Percentiles rank a stretch among this genome's conserved stretches.
These are phyloP conservation scores for Kwoniella sp. DNA, from an alignment of 768 basidiomycete genomes.

Conservation along the genomic window DNA sequence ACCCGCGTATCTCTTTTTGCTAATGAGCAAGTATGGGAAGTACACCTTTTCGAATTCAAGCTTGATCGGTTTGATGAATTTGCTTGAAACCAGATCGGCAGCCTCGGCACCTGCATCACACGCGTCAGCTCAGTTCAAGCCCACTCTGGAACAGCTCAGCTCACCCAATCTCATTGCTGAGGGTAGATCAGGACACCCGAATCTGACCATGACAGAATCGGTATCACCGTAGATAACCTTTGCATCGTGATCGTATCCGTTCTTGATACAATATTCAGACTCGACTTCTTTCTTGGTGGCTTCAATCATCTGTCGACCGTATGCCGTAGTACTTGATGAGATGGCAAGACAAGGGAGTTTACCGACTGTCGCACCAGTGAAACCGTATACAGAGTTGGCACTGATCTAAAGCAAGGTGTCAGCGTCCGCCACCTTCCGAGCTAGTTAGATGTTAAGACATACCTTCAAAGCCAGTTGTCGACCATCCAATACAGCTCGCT, in stretches of 20 bases:
- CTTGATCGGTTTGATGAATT: slow-evolving; percentile 95
- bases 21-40: slow-evolving; percentile 96
- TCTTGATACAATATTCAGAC: slow-evolving; percentile 76
- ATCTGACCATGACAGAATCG: slow-evolving; percentile 98
- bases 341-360: slow-evolving; percentile 94
- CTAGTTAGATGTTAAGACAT: slow-evolving; percentile 9
- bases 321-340: slow-evolving; percentile 91
- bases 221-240: slow-evolving; percentile 98
- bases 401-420: slow-evolving; percentile 67
- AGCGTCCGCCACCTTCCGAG: background rate
- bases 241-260: slow-evolving; percentile 83
- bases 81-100: slow-evolving; percentile 82
- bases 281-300: slow-evolving; percentile 93
- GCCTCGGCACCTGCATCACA: slow-evolving; percentile 75
- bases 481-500: slow-evolving; percentile 93
- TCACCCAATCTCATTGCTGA: slow-evolving; percentile 87
- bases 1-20: slow-evolving; percentile 97
- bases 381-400: slow-evolving; percentile 98
- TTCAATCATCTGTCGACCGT: slow-evolving; percentile 99
- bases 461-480: slow-evolving; percentile 96
- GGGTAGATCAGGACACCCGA: slow-evolving; percentile 83
- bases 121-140: slow-evolving; percentile 11
- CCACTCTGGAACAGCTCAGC: slow-evolving; percentile 32
- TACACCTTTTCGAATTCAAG: slow-evolving; percentile 99
- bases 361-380: slow-evolving; percentile 95